Evolutionary conservation across 2,329 filamentous ascomycete genomes (phyloP), one percentile per base, ranked within the genome.

Genomic region (Fusarium subglutinans): DNA sequence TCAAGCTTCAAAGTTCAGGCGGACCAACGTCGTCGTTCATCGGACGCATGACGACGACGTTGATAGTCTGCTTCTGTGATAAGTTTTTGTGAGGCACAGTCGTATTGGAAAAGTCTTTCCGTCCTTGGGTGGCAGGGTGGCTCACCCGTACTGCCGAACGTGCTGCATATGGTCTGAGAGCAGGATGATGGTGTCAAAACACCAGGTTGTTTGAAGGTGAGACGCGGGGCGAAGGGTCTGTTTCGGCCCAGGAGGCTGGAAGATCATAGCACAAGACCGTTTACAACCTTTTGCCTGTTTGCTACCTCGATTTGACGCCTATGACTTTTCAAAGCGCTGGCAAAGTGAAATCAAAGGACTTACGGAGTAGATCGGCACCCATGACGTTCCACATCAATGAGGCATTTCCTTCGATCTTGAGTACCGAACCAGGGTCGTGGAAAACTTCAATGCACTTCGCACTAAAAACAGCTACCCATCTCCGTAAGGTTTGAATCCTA

Each of bases 341-440:
- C 22, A 33, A 24, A 41, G 38, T 45, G 70, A 74, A 48, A 73
- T 73, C 70, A 74, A 73, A 73, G 70, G 70, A 67, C 70, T 64
- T 51, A 26, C 26, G 26, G 26, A 26, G 26, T 26, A 24, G 70
- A 73, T 74, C 70, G 61, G 62, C 70, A 47, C 47, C 41, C 47
- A 51, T 66, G 57, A 60, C 60, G 66, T 61, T 74, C 56, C 45
- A 41, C 59, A 51, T 71, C 47, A 45, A 60, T 71, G 70, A 73
- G 70, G 70, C 53, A 73, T 73, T 73, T 74, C 66, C 48, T 56
- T 38, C 41, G 47, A 63, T 73, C 50, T 56, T 66, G 45, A 70
- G 37, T 71, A 53, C 58, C 55, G 58, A 57, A 40, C 70, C 51
- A 41, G 66, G 70, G 48, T 67, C 35, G 38, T 58, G 33, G 70